phyloP scores from a whole-genome alignment of 129 eudicot genomes.

The Tanacetum coccineum region DNA sequence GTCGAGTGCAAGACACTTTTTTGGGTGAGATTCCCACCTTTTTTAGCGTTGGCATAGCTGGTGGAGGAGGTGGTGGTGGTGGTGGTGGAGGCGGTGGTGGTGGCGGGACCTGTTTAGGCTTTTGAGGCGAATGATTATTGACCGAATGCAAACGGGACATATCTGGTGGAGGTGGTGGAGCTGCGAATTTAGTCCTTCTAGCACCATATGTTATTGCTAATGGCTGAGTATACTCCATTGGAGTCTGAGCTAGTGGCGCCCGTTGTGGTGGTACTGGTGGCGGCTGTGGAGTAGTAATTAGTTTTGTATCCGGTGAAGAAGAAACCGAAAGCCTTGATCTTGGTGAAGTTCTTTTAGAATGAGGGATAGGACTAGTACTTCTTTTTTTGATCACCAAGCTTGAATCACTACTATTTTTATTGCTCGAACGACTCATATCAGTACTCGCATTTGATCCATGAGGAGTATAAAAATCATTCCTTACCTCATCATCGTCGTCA shows the following conservation, averaged over 20 bases:
- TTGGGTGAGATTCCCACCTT: constrained; percentile 28
- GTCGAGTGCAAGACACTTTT: constrained; percentile 18
- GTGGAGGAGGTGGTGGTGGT: constrained; percentile 32
- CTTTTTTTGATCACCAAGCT: constrained; percentile 31
- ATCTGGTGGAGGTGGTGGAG: constrained; percentile 81
- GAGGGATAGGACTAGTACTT: constrained; percentile 42
- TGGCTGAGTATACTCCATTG: constrained; percentile 31
- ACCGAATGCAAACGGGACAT: constrained; percentile 48
- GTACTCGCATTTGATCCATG: constrained; percentile 76
- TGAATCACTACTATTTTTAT: constrained; percentile 13
- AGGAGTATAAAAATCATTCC: constrained; percentile 75
- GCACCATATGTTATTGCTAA: constrained; percentile 47
- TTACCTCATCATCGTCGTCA: constrained; percentile 39
- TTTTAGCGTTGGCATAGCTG: constrained; percentile 25
- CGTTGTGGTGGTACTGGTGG: constrained; percentile 38
- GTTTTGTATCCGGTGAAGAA: constrained; percentile 62
- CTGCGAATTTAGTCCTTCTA: constrained; percentile 45
- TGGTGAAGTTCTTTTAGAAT: constrained; percentile 91
- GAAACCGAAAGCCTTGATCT: constrained; percentile 61
- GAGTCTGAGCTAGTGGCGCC: constrained; percentile 36
- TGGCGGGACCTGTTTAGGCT: constrained; percentile 36
- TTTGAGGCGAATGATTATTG: constrained; percentile 35
- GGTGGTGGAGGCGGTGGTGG: too few species aligned
- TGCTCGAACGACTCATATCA: constrained; percentile 37
- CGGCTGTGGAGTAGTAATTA: constrained; percentile 45